Evolutionary conservation across 176 grass and related monocot genomes (phyloP), one percentile per base, ranked within the genome.

Genomic region (Puya raimondii): DNA sequence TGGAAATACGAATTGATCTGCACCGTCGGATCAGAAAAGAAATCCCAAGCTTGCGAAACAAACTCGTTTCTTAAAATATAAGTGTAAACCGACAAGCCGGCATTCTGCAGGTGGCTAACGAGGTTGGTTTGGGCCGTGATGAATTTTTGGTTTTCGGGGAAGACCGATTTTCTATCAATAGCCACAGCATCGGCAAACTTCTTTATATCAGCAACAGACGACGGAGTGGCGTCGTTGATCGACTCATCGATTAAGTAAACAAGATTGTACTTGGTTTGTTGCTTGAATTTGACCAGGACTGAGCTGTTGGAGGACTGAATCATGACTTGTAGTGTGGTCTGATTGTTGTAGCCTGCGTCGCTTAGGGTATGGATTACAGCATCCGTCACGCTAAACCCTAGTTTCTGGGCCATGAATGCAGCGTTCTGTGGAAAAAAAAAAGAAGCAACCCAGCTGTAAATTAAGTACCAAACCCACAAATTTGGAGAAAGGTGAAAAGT

Each of bases 271-370:
- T 90, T 87, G 0, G 89, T 78, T 70, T 92, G 75, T 74, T 90
- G 76, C 79, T 83, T 96, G 53, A 96, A 92, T 63, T 84, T 86
- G 33, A 70, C 65, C 74, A 96, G 73, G 48, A 92, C 84, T 3
- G 93, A 92, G 79, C 88, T 92, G 47, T 89, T 85, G 33, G 83
- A 81, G 3, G 93, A 96, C 72, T 87, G 84, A 50, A 96, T 92
- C 73, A 79, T 79, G 49, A 96, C 81, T 70, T 91, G 81, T 48
- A 76, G 86, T 12, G 78, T 27, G 12, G 79, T 92, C 70, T 67
- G 73, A 0, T 73, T 92, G 68, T 58, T 68, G 70, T 96, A 96
- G 27, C 93, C 89, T 15, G 89, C 70, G 52, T 74, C 42, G 0
- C 79, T 73, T 7, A 87, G 76, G n/a, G 79, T 65, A 49, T 77